These are phyloP conservation scores for Mrakia gelida DNA, from an alignment of 768 basidiomycete species.

Conservation along the genomic window DNA sequence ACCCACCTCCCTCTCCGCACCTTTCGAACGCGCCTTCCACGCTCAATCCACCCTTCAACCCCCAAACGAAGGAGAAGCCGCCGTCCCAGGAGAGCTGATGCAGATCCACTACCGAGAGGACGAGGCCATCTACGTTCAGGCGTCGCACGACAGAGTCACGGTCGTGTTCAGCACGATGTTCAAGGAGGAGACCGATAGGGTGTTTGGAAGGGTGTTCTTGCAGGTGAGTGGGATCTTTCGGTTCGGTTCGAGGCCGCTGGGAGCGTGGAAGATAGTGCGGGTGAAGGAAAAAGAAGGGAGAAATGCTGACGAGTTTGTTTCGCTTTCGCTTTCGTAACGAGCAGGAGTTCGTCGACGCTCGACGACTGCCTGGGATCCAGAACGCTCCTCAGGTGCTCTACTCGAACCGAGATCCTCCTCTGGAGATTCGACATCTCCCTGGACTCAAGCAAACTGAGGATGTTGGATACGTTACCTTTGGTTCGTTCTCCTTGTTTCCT, in stretches of 20 bases:
- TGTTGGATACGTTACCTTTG: conserved; percentile 91
- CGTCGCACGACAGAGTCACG: conserved; percentile 89
- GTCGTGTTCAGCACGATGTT: conserved; percentile 97
- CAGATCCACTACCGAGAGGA: conserved; percentile 90
- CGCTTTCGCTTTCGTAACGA: conserved; percentile 42
- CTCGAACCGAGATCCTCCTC: conserved; percentile 86
- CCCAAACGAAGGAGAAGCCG: conserved; percentile 50
- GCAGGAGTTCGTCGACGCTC: conserved; percentile 96
- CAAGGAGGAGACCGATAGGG: conserved; percentile 92
- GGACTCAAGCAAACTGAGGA: conserved; percentile 79
- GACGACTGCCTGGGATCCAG: conserved; percentile 84
- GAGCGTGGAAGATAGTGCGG: background rate
- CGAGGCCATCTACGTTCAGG: conserved; percentile 93
- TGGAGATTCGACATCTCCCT: conserved; percentile 86
- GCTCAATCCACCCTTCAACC: conserved; percentile 67
- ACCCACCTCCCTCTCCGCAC: conserved; percentile 88
- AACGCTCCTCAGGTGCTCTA: conserved; percentile 96
- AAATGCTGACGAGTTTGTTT: background rate
- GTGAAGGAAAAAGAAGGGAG: background rate
- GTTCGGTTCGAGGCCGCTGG: background rate
- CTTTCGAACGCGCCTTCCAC: conserved; percentile 82
- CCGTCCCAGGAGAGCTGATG: conserved; percentile 75
- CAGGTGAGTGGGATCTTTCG: conserved; percentile 58
- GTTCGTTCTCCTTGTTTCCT: conserved; percentile 40
- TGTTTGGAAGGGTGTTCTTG: conserved; percentile 95